phyloP scores from a whole-genome alignment of 2,329 filamentous ascomycete species.

The Aspergillus quadrilineatus region DNA sequence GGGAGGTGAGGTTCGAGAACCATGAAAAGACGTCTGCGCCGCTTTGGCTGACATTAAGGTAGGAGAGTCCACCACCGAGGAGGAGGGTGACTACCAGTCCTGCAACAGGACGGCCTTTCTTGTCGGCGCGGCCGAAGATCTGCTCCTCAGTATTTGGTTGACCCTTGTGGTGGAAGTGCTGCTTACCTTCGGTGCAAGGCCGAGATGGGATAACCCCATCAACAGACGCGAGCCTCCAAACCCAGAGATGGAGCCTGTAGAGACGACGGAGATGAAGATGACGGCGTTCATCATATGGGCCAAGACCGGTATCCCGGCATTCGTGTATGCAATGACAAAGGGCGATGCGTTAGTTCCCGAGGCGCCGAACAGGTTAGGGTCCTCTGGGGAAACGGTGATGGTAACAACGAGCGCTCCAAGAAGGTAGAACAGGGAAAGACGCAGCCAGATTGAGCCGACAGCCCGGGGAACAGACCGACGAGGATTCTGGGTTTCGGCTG shows the following conservation, averaged over 20 bases:
- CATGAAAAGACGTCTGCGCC: conserved; percentile 47
- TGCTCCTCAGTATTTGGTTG: background rate
- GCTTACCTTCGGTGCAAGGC: conserved; percentile 41
- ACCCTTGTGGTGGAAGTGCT: background rate
- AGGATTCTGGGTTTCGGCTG: conserved; percentile 47
- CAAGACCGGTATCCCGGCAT: conserved; percentile 39
- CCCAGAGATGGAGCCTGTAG: conserved; percentile 44
- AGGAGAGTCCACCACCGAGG: conserved; percentile 57
- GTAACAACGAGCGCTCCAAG: conserved; percentile 47
- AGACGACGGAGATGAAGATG: conserved; percentile 49
- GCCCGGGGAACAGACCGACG: conserved; percentile 44
- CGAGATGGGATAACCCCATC: conserved; percentile 45
- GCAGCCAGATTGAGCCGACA: conserved; percentile 47
- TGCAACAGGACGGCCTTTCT: conserved; percentile 41
- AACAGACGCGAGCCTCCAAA: conserved; percentile 47
- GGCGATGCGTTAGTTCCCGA: conserved; percentile 46
- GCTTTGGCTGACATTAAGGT: conserved; percentile 45
- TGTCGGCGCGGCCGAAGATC: conserved; percentile 34
- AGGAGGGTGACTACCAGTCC: conserved; percentile 66
- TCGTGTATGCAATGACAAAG: conserved; percentile 45
- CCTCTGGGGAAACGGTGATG: conserved; percentile 43
- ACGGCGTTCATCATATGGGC: conserved; percentile 52
- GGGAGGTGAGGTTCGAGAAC: conserved; percentile 49
- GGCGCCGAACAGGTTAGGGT: conserved; percentile 43
- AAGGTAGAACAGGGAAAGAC: conserved; percentile 48